phyloP scores from a whole-genome alignment of 2,329 filamentous ascomycete genomes.

The Pezicula rhizophila region DNA sequence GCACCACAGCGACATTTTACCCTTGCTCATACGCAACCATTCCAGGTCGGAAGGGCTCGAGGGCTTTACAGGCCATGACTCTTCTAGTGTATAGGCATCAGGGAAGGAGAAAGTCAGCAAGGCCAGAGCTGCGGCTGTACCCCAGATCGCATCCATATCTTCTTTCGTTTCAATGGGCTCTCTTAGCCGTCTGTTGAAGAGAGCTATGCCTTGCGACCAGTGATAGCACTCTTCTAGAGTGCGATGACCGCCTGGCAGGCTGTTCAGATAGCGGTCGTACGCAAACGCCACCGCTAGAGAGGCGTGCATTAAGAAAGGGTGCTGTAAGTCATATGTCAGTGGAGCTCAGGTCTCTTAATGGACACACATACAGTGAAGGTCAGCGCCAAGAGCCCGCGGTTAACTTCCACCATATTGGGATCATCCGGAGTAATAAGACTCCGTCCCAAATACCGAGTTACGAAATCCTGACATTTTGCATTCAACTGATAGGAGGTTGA shows the following conservation, averaged over 20 bases:
- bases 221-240: constrained; percentile 35
- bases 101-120: constrained; percentile 38
- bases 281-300: constrained; percentile 44
- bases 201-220: constrained; percentile 38
- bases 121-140: constrained; percentile 38
- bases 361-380: constrained; percentile 30
- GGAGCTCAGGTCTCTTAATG: neutral
- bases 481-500: constrained; percentile 30
- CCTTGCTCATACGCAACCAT: constrained; percentile 50
- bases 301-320: constrained; percentile 47
- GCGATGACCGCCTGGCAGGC: constrained; percentile 12
- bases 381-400: constrained; percentile 32
- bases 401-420: constrained; percentile 31
- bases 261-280: constrained; percentile 40
- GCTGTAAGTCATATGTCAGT: constrained; percentile 20
- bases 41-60: constrained; percentile 39
- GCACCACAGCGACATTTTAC: constrained; percentile 46
- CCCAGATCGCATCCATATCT: constrained; percentile 41
- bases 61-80: constrained; percentile 49
- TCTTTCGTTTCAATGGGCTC: constrained; percentile 29
- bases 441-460: constrained; percentile 33
- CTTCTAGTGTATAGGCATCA: constrained; percentile 32
- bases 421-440: constrained; percentile 33
- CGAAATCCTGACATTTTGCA: constrained; percentile 35
- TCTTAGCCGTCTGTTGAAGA: constrained; percentile 38